phyloP scores from a whole-genome alignment of 495 filamentous ascomycete genomes.

The Aspergillus nidulans region DNA sequence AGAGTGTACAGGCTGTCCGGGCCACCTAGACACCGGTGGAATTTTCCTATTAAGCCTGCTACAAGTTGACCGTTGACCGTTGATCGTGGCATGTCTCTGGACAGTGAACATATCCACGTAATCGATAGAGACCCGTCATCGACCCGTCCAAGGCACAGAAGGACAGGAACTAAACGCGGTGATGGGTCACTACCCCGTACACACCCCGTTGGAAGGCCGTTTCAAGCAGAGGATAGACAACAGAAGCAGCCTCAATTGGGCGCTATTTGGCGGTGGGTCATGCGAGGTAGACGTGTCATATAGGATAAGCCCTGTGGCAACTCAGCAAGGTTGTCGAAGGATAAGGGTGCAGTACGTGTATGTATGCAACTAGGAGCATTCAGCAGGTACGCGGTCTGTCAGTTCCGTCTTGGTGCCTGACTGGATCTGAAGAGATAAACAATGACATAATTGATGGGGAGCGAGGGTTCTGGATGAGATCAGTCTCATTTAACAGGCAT shows the following conservation, averaged over 20 bases:
- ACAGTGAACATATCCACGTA: constrained; percentile 6
- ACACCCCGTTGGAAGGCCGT: background rate
- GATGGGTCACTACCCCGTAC: background rate
- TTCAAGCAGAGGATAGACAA: background rate
- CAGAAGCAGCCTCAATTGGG: background rate
- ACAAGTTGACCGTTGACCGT: background rate
- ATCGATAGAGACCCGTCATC: background rate
- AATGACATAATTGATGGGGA: background rate
- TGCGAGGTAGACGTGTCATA: constrained; percentile 1
- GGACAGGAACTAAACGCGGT: background rate
- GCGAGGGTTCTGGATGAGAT: background rate
- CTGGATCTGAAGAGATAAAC: background rate
- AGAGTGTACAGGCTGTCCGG: background rate
- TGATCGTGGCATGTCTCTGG: background rate
- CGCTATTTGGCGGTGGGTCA: background rate
- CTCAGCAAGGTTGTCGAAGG: background rate
- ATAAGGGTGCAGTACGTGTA: background rate
- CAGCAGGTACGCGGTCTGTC: background rate
- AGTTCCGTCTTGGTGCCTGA: background rate
- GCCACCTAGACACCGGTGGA: background rate
- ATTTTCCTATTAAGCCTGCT: background rate
- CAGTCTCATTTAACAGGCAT: background rate
- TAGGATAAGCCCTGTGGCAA: background rate
- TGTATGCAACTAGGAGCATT: background rate
- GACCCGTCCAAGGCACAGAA: background rate